Percentiles rank a stretch among this genome's conserved stretches.
These are phyloP conservation scores for Crithidia thermophila DNA, from an alignment of 208 protist species.

Conservation along the genomic window DNA sequence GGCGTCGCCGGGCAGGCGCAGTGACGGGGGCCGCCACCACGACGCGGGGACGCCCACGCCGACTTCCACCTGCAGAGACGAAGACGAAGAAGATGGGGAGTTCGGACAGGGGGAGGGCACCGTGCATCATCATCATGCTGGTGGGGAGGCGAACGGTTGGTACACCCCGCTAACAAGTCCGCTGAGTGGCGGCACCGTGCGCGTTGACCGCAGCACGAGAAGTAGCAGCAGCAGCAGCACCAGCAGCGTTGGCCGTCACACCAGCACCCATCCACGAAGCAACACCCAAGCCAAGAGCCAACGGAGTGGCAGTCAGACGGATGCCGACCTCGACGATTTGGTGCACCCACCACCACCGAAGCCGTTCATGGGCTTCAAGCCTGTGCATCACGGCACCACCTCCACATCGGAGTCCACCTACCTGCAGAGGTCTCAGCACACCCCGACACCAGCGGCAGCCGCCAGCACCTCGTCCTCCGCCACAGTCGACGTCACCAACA, in stretches of 20 bases:
- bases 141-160: not conserved
- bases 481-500: not conserved
- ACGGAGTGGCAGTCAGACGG: too few relatives aligned
- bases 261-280: too few relatives aligned
- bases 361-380: conserved; percentile 9
- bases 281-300: too few relatives aligned
- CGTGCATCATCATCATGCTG: not conserved
- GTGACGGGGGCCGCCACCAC: not conserved
- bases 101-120: not conserved
- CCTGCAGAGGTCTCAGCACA: not conserved
- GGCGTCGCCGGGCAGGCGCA: conserved; percentile 3
- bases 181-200: not conserved
- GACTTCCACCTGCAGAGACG: not conserved
- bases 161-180: conserved; percentile 4
- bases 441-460: not conserved
- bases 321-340: not conserved
- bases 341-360: not conserved
- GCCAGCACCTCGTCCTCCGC: not conserved
- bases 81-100: conserved; percentile 5
- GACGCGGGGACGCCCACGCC: conserved; percentile 3
- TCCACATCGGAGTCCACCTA: not conserved
- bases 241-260: not conserved
- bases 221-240: not conserved
- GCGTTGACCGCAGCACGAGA: not conserved
- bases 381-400: not conserved